phyloP scores from a whole-genome alignment of 2,329 filamentous ascomycete species.

The Talaromyces sp. region DNA sequence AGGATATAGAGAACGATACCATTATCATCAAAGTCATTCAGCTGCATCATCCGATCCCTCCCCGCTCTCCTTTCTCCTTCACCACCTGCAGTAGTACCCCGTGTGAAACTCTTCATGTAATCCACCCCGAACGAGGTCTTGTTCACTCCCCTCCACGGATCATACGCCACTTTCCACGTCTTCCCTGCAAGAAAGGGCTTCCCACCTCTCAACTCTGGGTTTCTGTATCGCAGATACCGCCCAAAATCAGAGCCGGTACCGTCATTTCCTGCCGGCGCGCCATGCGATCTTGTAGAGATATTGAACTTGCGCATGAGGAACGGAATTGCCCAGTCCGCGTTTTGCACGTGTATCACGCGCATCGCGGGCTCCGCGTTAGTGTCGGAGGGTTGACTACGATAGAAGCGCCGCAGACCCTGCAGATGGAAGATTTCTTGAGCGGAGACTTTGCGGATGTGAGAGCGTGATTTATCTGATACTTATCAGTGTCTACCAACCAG shows the following conservation, averaged over 20 bases:
- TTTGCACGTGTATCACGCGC: constrained; percentile 49
- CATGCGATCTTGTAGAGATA: constrained; percentile 35
- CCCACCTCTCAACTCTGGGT: constrained; percentile 47
- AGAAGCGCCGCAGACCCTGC: constrained; percentile 44
- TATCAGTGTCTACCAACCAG: too few relatives aligned
- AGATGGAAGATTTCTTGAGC: constrained; percentile 49
- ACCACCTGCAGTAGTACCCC: background rate
- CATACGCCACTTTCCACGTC: constrained; percentile 48
- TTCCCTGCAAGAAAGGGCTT: constrained; percentile 52
- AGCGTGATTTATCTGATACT: constrained; percentile 35
- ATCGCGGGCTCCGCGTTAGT: constrained; percentile 25
- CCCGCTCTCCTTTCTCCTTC: constrained; percentile 22
- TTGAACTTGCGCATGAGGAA: constrained; percentile 53
- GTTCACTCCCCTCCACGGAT: constrained; percentile 51
- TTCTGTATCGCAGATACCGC: constrained; percentile 48
- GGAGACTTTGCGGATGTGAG: constrained; percentile 42
- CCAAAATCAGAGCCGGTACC: constrained; percentile 40
- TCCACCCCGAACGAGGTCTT: constrained; percentile 51
- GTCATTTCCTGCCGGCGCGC: constrained; percentile 36
- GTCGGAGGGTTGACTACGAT: constrained; percentile 23
- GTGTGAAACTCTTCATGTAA: constrained; percentile 47
- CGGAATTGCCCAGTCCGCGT: constrained; percentile 49
- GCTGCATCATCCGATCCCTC: constrained; percentile 47
- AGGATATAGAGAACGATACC: constrained; percentile 20
- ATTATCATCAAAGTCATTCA: constrained; percentile 48